Percentiles rank a stretch among this genome's conserved stretches.
Conservation (phyloP, 2,329 filamentous ascomycete genomes). For the Hypoxylon sp. region DNA sequence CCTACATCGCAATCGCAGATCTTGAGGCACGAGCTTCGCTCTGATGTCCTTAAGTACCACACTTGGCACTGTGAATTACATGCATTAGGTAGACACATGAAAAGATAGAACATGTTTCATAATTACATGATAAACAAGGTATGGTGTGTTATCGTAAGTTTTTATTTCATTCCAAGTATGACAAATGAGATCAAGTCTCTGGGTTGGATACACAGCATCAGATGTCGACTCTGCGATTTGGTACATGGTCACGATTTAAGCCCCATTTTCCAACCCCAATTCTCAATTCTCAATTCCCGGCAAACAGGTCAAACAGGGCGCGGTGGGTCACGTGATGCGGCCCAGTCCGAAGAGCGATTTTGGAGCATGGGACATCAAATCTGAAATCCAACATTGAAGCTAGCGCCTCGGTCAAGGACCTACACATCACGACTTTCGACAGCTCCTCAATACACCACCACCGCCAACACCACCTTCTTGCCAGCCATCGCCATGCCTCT, state of each 20-base stretch:
- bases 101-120: not conserved
- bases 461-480: constrained; percentile 53
- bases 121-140: not conserved
- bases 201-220: constrained; percentile 20
- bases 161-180: constrained; percentile 7
- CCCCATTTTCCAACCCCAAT: constrained; percentile 9
- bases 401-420: constrained; percentile 14
- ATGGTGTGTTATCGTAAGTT: not conserved
- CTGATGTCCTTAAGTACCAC: constrained; percentile 8
- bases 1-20: constrained; percentile 19
- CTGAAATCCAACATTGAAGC: constrained; percentile 28
- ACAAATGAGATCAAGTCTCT: constrained; percentile 21
- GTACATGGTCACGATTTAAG: constrained; percentile 25
- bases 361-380: constrained; percentile 43
- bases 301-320: constrained; percentile 13
- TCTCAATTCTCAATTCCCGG: constrained; percentile 8
- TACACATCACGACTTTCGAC: constrained; percentile 34
- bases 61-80: constrained; percentile 1
- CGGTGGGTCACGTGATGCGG: constrained; percentile 35
- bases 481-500: constrained; percentile 25
- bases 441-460: constrained; percentile 19
- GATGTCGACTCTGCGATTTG: constrained; percentile 27
- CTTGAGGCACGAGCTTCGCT: constrained; percentile 18
- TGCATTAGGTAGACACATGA: not conserved
- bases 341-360: constrained; percentile 41